Evolutionary conservation across 2,329 filamentous ascomycete species (phyloP).

Genomic region (Pseudocercospora ulei): DNA sequence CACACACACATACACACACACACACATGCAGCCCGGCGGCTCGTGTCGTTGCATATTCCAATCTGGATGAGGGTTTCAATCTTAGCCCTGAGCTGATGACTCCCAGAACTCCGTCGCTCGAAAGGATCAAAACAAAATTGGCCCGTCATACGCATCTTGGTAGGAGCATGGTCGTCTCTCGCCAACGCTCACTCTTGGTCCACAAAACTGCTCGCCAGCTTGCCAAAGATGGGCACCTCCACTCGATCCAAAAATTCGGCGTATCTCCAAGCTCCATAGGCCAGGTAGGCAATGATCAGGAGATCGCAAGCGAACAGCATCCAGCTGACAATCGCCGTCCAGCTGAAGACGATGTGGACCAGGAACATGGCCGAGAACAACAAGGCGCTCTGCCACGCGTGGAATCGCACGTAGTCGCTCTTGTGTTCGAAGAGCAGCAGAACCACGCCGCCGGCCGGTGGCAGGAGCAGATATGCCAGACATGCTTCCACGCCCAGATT

Average conservation of each 20-base stretch:
- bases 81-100: too few relatives aligned
- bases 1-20: too few relatives aligned
- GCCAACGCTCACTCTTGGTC: slow-evolving; percentile 69
- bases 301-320: slow-evolving; percentile 68
- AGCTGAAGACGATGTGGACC: slow-evolving; percentile 75
- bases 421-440: slow-evolving; percentile 81
- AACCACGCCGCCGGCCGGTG: slow-evolving; percentile 75
- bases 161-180: too few relatives aligned
- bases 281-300: slow-evolving; percentile 63
- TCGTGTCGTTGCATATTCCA: too few relatives aligned
- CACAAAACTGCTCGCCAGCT: slow-evolving; percentile 75
- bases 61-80: too few relatives aligned
- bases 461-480: slow-evolving; percentile 74
- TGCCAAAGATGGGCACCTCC: slow-evolving; percentile 79
- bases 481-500: slow-evolving; percentile 83
- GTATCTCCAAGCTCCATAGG: slow-evolving; percentile 72
- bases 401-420: slow-evolving; percentile 94
- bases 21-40: too few relatives aligned
- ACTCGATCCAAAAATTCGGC: slow-evolving; percentile 59
- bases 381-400: slow-evolving; percentile 68
- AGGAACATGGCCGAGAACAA: slow-evolving; percentile 47
- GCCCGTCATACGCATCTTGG: too few relatives aligned
- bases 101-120: too few relatives aligned
- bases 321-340: slow-evolving; percentile 77
- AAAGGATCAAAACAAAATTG: too few relatives aligned